Evolutionary conservation across 1,284 basidiomycete species (phyloP).

Genomic region (Blastosporella zonata): DNA sequence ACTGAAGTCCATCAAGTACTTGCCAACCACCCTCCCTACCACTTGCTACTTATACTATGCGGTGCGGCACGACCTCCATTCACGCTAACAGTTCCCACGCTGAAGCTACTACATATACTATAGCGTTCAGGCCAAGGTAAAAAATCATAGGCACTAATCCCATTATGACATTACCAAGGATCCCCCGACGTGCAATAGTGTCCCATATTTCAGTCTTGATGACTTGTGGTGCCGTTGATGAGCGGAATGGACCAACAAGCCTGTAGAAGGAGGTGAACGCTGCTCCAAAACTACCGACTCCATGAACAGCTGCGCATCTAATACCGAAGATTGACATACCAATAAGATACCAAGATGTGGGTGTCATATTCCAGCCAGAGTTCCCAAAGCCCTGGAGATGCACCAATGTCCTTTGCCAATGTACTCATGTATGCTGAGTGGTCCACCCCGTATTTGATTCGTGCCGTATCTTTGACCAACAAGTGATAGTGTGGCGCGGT

Average conservation of each 20-base stretch:
- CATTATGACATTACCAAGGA: constrained; percentile 58
- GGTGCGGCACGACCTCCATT: too few species aligned
- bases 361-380: constrained; percentile 50
- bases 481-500: constrained; percentile 57
- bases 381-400: constrained; percentile 48
- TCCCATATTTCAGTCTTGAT: constrained; percentile 64
- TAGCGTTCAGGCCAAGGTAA: constrained; percentile 27
- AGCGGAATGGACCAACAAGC: constrained; percentile 52
- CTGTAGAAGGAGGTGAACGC: constrained; percentile 65
- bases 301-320: neutral
- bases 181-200: constrained; percentile 55
- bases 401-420: constrained; percentile 59
- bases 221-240: constrained; percentile 37
- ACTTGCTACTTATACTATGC: too few species aligned
- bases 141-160: constrained; percentile 56
- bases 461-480: constrained; percentile 47
- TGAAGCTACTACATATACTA: constrained; percentile 6
- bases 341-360: constrained; percentile 56
- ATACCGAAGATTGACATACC: constrained; percentile 31
- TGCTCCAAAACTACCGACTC: constrained; percentile 46
- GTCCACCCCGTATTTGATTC: constrained; percentile 64
- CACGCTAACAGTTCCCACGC: neutral
- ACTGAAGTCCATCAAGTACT: too few species aligned
- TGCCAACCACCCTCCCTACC: too few species aligned
- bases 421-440: constrained; percentile 56